A percentile compares a stretch with the other conserved stretches of the same genome.
Conservation (phyloP, 2,329 filamentous ascomycete genomes). For the Nothophoma quercina region DNA sequence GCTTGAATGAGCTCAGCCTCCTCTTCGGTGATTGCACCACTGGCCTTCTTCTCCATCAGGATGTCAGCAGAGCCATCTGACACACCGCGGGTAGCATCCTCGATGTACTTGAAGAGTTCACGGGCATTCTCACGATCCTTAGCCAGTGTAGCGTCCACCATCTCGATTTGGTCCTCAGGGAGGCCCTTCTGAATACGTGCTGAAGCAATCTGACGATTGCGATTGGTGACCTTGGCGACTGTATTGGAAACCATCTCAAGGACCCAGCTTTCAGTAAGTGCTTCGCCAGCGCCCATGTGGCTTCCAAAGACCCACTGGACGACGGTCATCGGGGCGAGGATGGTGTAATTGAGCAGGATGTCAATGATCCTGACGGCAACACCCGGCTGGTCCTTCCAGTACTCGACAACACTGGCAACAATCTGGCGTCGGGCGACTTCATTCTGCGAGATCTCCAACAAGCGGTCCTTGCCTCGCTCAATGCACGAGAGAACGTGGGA, state of each 20-base stretch:
- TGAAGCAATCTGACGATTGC: slow-evolving; percentile 79
- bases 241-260: slow-evolving; percentile 93
- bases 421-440: slow-evolving; percentile 84
- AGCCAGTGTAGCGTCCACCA: slow-evolving; percentile 71
- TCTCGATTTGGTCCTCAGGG: slow-evolving; percentile 63
- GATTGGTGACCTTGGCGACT: slow-evolving; percentile 86
- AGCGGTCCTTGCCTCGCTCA: slow-evolving; percentile 88
- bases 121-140: slow-evolving; percentile 78
- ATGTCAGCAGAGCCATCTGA: slow-evolving; percentile 77
- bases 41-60: slow-evolving; percentile 74
- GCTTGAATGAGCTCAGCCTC: slow-evolving; percentile 69
- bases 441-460: slow-evolving; percentile 77
- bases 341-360: slow-evolving; percentile 96
- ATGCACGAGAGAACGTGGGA: slow-evolving; percentile 96
- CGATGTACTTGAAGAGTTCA: slow-evolving; percentile 80
- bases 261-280: slow-evolving; percentile 76
- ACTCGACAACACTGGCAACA: slow-evolving; percentile 86
- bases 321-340: slow-evolving; percentile 84
- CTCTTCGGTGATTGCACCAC: slow-evolving; percentile 47
- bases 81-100: slow-evolving; percentile 77
- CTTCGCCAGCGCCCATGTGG: slow-evolving; percentile 67
- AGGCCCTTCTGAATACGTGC: slow-evolving; percentile 67
- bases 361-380: slow-evolving; percentile 92
- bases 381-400: slow-evolving; percentile 92
- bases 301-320: slow-evolving; percentile 88